These are phyloP conservation scores for Neofusicoccum sp. DNA, from an alignment of 2,329 filamentous ascomycete genomes.

Conservation along the genomic window DNA sequence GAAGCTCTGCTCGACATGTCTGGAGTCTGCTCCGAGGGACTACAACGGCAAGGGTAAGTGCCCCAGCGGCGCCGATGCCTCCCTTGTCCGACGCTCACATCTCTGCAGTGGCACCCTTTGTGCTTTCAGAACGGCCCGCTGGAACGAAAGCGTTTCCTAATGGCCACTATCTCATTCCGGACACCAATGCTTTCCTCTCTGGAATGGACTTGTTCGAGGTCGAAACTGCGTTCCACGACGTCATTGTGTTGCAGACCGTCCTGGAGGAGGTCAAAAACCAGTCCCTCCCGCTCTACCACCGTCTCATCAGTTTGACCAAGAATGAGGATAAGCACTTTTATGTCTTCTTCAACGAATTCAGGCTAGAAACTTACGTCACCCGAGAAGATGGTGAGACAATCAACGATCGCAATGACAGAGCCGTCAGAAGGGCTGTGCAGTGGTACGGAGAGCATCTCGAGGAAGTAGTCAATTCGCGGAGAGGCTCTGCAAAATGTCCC, in stretches of 20 bases:
- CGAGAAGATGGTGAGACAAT: constrained; percentile 79
- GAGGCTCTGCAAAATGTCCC: constrained; percentile 59
- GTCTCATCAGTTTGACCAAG: constrained; percentile 85
- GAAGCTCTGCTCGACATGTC: constrained; percentile 77
- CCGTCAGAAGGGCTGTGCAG: constrained; percentile 79
- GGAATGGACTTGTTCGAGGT: constrained; percentile 98
- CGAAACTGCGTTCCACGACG: constrained; percentile 88
- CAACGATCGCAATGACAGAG: constrained; percentile 95
- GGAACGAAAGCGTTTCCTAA: constrained; percentile 79
- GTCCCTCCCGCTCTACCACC: constrained; percentile 92
- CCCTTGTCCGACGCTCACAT: constrained; percentile 16
- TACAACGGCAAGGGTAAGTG: constrained; percentile 71
- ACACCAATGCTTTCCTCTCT: constrained; percentile 93
- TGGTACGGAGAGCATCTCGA: constrained; percentile 89
- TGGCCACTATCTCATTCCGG: constrained; percentile 92
- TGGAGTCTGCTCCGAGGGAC: constrained; percentile 74
- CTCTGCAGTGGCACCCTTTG: constrained; percentile 71
- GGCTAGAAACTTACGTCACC: constrained; percentile 83
- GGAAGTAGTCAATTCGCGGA: constrained; percentile 58
- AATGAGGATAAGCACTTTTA: constrained; percentile 98
- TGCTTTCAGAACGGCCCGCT: constrained; percentile 86
- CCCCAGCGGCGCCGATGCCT: constrained; percentile 26
- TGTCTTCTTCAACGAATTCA: constrained; percentile 98
- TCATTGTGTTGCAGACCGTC: constrained; percentile 94
- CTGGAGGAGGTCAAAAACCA: constrained; percentile 94